Evolutionary conservation across 140 eudicot genomes (phyloP).

Genomic region (Senecio squalidus): DNA sequence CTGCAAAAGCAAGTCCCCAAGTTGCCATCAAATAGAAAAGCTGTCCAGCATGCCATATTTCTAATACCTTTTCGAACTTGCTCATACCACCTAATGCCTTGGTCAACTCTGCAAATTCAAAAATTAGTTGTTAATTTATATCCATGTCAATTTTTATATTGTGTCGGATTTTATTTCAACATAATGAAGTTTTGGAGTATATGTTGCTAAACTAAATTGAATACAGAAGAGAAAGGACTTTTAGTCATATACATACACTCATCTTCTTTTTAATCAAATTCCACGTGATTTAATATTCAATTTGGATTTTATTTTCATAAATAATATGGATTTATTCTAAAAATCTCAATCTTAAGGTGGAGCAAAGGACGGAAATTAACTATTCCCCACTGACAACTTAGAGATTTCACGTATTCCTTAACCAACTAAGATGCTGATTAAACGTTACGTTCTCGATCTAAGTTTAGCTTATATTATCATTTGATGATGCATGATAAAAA

Average conservation of each 20-base stretch:
- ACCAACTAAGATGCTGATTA: neutral
- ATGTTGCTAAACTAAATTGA: neutral
- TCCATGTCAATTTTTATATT: neutral
- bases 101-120: conserved; percentile 52
- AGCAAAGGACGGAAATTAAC: too few species aligned
- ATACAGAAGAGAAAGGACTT: neutral
- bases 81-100: conserved; percentile 68
- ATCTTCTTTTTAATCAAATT: neutral
- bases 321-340: neutral
- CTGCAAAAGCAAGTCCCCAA: conserved; percentile 94
- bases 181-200: neutral
- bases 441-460: neutral
- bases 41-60: conserved; percentile 82
- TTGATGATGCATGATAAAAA: neutral
- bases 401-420: neutral
- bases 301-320: neutral
- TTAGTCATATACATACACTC: neutral
- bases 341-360: neutral
- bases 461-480: neutral
- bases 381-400: conserved; percentile 2
- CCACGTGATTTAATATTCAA: neutral
- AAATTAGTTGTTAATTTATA: neutral
- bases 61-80: conserved; percentile 72
- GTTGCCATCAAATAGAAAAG: conserved; percentile 80
- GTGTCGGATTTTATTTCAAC: neutral